phyloP scores from a whole-genome alignment of 2,329 filamentous ascomycete genomes.

The Hypoxylon sp. region DNA sequence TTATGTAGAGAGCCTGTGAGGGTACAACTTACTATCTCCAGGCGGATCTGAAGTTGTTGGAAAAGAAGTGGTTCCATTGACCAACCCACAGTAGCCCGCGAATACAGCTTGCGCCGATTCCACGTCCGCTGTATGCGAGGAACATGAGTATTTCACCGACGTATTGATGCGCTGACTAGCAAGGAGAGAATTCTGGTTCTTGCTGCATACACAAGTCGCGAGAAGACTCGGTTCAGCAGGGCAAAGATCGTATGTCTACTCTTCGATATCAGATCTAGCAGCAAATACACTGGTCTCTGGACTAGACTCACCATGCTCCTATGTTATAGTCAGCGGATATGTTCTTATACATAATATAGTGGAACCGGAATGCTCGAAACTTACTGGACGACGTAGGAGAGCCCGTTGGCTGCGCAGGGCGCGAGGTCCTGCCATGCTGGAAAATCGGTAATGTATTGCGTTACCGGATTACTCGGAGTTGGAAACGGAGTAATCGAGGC shows the following conservation, averaged over 20 bases:
- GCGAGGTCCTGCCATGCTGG: conserved; percentile 58
- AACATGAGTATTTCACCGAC: conserved; percentile 60
- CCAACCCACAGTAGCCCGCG: conserved; percentile 64
- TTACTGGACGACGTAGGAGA: conserved; percentile 57
- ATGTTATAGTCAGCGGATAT: conserved; percentile 13
- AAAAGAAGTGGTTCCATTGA: conserved; percentile 63
- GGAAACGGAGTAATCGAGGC: conserved; percentile 55
- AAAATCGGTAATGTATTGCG: conserved; percentile 64
- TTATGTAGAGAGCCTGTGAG: background rate
- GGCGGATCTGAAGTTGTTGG: conserved; percentile 60
- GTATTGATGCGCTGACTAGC: conserved; percentile 59
- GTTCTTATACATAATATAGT: background rate
- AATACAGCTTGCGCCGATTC: conserved; percentile 64
- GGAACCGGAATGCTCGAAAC: conserved; percentile 39
- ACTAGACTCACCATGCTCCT: conserved; percentile 52
- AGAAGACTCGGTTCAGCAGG: conserved; percentile 57
- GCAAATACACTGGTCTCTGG: background rate
- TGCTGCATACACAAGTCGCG: conserved; percentile 65
- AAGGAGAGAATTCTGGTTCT: conserved; percentile 61
- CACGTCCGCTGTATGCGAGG: conserved; percentile 61
- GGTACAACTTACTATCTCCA: conserved; percentile 60
- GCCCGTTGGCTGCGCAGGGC: conserved; percentile 57
- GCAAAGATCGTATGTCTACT: conserved; percentile 54
- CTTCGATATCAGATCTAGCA: conserved; percentile 4
- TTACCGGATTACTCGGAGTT: conserved; percentile 59